Conservation (phyloP, 768 basidiomycete genomes). For the Suillus placidus region DNA sequence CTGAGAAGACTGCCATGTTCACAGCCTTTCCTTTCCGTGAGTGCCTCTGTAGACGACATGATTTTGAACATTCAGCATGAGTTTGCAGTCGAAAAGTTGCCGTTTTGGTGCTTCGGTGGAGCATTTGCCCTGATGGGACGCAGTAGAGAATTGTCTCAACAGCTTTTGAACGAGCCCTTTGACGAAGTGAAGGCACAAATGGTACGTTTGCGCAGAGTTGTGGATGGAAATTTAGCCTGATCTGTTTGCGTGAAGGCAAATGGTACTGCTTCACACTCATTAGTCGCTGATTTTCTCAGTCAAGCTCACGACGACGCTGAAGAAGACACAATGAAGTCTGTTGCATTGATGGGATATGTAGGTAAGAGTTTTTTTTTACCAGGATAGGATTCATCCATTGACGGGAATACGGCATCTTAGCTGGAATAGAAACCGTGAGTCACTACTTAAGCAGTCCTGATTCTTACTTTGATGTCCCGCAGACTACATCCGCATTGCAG, state of each 20-base stretch:
- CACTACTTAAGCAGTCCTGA: not conserved
- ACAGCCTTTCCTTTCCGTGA: slow-evolving; percentile 11
- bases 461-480: not conserved
- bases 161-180: not conserved
- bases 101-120: not conserved
- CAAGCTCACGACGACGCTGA: no score
- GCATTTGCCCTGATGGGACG: not conserved
- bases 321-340: not conserved
- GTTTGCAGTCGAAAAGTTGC: not conserved
- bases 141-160: not conserved
- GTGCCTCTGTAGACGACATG: not conserved
- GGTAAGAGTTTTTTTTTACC: not conserved
- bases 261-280: no score
- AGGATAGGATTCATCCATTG: not conserved
- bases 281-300: no score
- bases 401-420: not conserved
- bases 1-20: slow-evolving; percentile 3
- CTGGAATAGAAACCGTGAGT: slow-evolving; percentile 9
- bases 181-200: not conserved
- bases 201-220: not conserved
- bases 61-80: not conserved
- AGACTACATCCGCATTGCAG: slow-evolving; percentile 26
- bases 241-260: no score
- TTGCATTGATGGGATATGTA: not conserved
- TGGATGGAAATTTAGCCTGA: not conserved